These are phyloP conservation scores for Aspergillus alliaceus DNA, from an alignment of 2,329 filamentous ascomycete genomes.

Conservation along the genomic window DNA sequence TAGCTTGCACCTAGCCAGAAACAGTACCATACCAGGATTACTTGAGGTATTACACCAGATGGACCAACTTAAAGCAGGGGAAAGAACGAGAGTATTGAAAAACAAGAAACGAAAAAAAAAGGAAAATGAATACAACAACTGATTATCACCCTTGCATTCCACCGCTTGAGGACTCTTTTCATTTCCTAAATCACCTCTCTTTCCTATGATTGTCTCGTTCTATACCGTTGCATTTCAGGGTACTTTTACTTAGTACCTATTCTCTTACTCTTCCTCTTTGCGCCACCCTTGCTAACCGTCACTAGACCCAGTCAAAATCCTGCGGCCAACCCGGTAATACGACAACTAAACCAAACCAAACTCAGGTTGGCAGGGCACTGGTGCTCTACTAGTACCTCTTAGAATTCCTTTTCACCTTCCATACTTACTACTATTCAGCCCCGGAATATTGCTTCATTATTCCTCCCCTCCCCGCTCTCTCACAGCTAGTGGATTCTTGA, in stretches of 20 bases:
- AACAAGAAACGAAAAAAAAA: too few relatives aligned
- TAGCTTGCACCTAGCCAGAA: not conserved
- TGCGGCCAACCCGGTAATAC: slow-evolving; percentile 1
- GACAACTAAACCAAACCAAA: not conserved
- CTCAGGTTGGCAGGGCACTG: slow-evolving; percentile 1
- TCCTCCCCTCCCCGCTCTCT: not conserved
- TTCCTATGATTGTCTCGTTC: not conserved
- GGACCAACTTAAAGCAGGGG: not conserved
- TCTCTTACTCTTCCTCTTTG: slow-evolving; percentile 1
- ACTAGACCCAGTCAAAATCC: not conserved
- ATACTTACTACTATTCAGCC: not conserved
- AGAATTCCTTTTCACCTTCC: not conserved
- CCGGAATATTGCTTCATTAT: not conserved
- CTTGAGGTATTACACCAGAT: too few relatives aligned
- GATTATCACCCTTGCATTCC: not conserved
- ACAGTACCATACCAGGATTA: not conserved
- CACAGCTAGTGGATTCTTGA: not conserved
- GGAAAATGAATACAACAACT: too few relatives aligned
- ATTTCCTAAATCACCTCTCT: not conserved
- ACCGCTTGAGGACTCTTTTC: not conserved
- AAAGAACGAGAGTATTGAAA: not conserved
- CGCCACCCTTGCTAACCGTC: not conserved
- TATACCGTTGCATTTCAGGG: not conserved
- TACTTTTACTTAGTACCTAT: not conserved
- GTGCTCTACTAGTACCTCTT: not conserved